Evolutionary conservation across 1,284 basidiomycete species (phyloP).

Genomic region (Megacollybia platyphylla): DNA sequence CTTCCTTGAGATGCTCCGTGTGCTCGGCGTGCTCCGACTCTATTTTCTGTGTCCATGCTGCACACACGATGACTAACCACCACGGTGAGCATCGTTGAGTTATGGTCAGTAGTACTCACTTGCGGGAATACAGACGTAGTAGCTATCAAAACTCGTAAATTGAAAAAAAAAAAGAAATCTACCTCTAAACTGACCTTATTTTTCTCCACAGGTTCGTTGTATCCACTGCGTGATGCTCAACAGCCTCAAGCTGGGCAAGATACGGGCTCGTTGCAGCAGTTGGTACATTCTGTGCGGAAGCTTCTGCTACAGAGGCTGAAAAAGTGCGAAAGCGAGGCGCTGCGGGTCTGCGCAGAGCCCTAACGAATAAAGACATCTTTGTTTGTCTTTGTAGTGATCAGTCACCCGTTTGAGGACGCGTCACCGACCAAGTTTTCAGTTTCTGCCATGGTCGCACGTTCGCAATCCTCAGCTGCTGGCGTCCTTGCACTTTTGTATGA

Average conservation of each 20-base stretch:
- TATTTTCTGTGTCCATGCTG: slow-evolving; percentile 64
- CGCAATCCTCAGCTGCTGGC: slow-evolving; percentile 76
- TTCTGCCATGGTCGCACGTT: slow-evolving; percentile 42
- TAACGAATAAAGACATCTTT: slow-evolving; percentile 44
- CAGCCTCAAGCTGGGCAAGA: slow-evolving; percentile 40
- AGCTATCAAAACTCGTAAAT: slow-evolving; percentile 25
- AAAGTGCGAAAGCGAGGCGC: slow-evolving; percentile 22
- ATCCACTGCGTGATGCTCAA: slow-evolving; percentile 58
- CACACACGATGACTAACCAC: slow-evolving; percentile 43
- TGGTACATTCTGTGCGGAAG: not conserved
- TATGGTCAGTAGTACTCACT: slow-evolving; percentile 29
- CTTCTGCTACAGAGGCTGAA: not conserved
- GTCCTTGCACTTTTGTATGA: slow-evolving; percentile 83
- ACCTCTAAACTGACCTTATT: slow-evolving; percentile 45
- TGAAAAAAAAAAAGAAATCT: not conserved
- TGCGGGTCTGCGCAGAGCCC: slow-evolving; percentile 22
- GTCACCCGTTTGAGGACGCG: slow-evolving; percentile 12
- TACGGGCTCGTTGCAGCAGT: slow-evolving; percentile 26
- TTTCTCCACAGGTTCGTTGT: slow-evolving; percentile 75
- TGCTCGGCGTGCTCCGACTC: slow-evolving; percentile 69
- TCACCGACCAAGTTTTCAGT: slow-evolving; percentile 17
- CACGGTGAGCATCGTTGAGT: slow-evolving; percentile 6
- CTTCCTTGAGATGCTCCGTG: slow-evolving; percentile 56
- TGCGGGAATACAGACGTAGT: slow-evolving; percentile 63
- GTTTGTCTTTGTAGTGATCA: not conserved